These are phyloP conservation scores for Eragrostis tef DNA, from an alignment of 202 grass and related monocot genomes.

Conservation along the genomic window DNA sequence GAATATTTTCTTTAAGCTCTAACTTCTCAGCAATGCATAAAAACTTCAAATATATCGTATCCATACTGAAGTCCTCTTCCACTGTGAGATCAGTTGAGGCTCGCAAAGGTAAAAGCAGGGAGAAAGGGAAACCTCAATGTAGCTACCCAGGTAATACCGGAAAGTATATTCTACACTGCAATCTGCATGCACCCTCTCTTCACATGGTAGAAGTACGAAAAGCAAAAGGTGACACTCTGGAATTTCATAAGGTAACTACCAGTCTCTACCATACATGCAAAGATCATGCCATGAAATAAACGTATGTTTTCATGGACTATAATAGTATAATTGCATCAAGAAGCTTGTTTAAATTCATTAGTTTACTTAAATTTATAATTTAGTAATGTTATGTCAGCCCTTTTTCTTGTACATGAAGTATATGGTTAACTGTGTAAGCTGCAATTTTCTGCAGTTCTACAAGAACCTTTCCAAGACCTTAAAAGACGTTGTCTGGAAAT, in stretches of 20 bases:
- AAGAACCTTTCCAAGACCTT: slow-evolving; percentile 75
- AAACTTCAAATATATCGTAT: background rate
- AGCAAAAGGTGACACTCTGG: slow-evolving; percentile 79
- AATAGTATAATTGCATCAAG: slow-evolving; percentile 3
- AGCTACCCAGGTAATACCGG: slow-evolving; percentile 59
- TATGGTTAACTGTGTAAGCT: slow-evolving; percentile 12
- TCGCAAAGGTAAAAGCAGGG: slow-evolving; percentile 69
- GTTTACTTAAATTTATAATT: slow-evolving; percentile 5
- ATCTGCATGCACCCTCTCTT: slow-evolving; percentile 61
- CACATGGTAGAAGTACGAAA: slow-evolving; percentile 85
- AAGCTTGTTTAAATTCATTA: no score
- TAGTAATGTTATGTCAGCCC: background rate
- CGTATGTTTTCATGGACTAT: background rate
- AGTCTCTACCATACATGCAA: background rate
- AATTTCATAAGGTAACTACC: slow-evolving; percentile 79
- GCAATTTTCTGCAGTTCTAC: slow-evolving; percentile 61
- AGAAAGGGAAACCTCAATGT: slow-evolving; percentile 87
- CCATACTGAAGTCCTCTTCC: slow-evolving; percentile 19
- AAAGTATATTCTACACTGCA: slow-evolving; percentile 9
- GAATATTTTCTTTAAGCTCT: background rate
- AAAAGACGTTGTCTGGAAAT: slow-evolving; percentile 80
- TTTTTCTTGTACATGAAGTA: background rate
- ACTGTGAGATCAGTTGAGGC: slow-evolving; percentile 58
- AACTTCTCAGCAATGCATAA: background rate
- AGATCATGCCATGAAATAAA: background rate